Base-by-base conservation (phyloP, 2,329 filamentous ascomycete genomes). In the Pseudofabraea citricarpa region DNA sequence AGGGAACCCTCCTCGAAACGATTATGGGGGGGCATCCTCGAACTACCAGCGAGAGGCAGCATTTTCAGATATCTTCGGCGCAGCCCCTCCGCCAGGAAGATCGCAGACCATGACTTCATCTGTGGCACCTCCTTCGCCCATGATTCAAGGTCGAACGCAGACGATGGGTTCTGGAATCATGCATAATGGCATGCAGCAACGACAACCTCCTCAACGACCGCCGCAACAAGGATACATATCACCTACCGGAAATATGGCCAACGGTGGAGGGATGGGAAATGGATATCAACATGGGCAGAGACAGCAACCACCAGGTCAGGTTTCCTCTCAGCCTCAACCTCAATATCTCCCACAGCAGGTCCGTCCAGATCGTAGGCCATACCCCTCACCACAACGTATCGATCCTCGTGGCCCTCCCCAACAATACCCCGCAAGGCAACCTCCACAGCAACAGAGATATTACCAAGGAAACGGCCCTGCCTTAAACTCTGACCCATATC, bases 91-190 rank as follows among this genome's bases (percentile, higher is more conserved):
- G 36, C 81, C 87, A 36, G 91, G 91, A 46, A 85, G 93, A 64
- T 94, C 90, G 45, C 90, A 96, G 61, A 96, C 91, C 20, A 96
- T 97, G 90, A 93, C 84, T 51, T 90, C 87, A 44, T 83, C 89
- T 52, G 76, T 84, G 23, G 68, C 73, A 46, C 79, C 78, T 39
- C 67, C 72, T 38, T 64, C 72, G 63, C 69, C 68, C 57, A 72
- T 76, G 46, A 71, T 73, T 41, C 70, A 73, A 40, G 87, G 86
- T 55, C 81, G 90, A 56, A 88, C 89, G 37, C 83, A 88, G 53
- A 94, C 89, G 47, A 87, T 88, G 82, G 79, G 43, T 41, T 56
- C 55, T 50, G 60, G 46, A 62, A 31, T 31, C 2, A 68, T 52
- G 62, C 65, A 41, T 62, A 70, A 41, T 48, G 72, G 71, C 8